These are phyloP conservation scores for Jasminum sambac DNA, from an alignment of 257 asterid species.

Conservation along the genomic window DNA sequence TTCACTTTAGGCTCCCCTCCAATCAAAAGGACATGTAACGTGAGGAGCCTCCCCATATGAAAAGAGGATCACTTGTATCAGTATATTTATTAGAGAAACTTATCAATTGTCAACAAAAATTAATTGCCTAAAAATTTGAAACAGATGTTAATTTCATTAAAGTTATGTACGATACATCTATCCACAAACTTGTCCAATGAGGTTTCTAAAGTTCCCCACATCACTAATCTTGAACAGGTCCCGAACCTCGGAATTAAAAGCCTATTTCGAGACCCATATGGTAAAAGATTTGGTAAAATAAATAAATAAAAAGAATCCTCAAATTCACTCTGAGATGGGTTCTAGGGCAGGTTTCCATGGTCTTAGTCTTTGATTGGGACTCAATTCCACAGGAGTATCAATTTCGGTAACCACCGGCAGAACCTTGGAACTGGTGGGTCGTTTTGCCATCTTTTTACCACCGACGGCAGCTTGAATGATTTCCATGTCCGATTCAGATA, in stretches of 20 bases:
- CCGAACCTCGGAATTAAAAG: neutral
- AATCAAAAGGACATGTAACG: no score
- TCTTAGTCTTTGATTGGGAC: constrained; percentile 21
- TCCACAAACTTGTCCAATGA: neutral
- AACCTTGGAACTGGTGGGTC: constrained; percentile 38
- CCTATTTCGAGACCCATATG: constrained; percentile 5
- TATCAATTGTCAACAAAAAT: no score
- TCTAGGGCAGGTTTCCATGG: constrained; percentile 50
- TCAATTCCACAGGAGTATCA: constrained; percentile 4
- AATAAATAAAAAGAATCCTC: neutral
- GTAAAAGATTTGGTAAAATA: neutral
- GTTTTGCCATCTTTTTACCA: constrained; percentile 24
- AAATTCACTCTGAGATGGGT: constrained; percentile 41
- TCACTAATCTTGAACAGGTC: neutral
- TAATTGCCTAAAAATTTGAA: no score
- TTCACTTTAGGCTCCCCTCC: no score
- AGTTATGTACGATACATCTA: neutral
- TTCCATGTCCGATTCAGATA: constrained; percentile 41
- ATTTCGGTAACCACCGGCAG: constrained; percentile 25
- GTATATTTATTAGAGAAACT: no score
- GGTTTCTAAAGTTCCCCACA: neutral
- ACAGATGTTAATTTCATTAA: no score
- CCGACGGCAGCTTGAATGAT: constrained; percentile 22
- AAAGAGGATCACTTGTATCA: no score
- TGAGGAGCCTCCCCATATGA: no score